phyloP scores from a whole-genome alignment of 2,329 filamentous ascomycete species.

The Botrytis deweyae region DNA sequence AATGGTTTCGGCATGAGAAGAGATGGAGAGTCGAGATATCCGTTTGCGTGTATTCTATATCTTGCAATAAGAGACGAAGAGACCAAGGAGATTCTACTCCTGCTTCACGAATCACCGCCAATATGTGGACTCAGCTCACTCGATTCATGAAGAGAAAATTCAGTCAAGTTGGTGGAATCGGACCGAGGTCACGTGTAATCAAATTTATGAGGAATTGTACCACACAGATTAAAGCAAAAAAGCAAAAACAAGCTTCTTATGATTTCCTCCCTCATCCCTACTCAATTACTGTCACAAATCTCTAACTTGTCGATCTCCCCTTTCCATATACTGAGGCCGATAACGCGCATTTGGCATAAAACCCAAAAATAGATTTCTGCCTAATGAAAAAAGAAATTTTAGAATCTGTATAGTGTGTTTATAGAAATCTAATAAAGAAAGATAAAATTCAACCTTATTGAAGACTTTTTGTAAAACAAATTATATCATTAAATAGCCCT shows the following conservation, averaged over 20 bases:
- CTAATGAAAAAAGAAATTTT: too few relatives aligned
- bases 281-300: not conserved
- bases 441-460: too few relatives aligned
- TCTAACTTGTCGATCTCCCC: not conserved
- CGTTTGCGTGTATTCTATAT: not conserved
- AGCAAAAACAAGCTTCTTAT: not conserved
- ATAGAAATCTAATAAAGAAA: too few relatives aligned
- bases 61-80: not conserved
- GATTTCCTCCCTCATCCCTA: not conserved
- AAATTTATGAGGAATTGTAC: not conserved
- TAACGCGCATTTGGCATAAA: too few relatives aligned
- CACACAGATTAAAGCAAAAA: too few relatives aligned
- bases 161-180: not conserved
- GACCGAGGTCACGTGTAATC: not conserved
- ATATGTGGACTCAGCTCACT: not conserved
- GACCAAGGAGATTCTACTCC: not conserved
- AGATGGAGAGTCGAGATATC: not conserved
- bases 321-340: too few relatives aligned
- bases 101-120: not conserved
- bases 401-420: too few relatives aligned
- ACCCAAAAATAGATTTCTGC: too few relatives aligned
- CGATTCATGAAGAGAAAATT: not conserved
- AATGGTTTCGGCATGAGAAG: not conserved
- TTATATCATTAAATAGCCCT: too few relatives aligned
- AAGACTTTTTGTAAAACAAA: too few relatives aligned